Conservation (phyloP, 2,329 filamentous ascomycete genomes). For the Penicillium olsonii region DNA sequence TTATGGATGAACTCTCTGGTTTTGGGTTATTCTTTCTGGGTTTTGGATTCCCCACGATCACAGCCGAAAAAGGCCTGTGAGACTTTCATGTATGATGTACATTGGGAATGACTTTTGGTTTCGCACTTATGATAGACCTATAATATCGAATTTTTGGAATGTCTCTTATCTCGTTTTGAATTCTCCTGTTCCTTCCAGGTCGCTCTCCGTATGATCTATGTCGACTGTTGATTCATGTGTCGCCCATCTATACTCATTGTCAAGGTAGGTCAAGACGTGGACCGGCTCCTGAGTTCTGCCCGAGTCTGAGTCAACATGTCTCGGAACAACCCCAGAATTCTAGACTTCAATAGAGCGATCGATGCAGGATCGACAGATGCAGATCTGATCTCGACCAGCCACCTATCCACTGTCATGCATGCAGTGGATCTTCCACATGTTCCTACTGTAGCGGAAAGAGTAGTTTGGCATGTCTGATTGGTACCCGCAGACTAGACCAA, state of each 20-base stretch:
- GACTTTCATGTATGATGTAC: neutral
- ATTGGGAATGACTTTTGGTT: conserved; percentile 4
- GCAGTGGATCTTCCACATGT: neutral
- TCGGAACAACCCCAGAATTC: too few relatives aligned
- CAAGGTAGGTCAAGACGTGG: too few relatives aligned
- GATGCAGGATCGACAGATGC: neutral
- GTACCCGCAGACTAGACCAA: too few relatives aligned
- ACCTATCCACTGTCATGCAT: neutral
- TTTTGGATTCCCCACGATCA: conserved; percentile 6
- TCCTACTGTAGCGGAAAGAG: neutral
- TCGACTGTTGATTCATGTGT: neutral
- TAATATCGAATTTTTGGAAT: conserved; percentile 1
- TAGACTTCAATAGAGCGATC: neutral
- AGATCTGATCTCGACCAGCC: neutral
- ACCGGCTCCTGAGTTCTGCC: too few relatives aligned
- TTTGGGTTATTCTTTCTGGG: neutral
- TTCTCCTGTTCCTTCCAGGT: too few relatives aligned
- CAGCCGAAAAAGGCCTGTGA: neutral
- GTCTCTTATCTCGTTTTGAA: neutral
- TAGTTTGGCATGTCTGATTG: neutral
- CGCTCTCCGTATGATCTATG: too few relatives aligned
- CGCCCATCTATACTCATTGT: too few relatives aligned
- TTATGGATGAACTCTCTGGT: too few relatives aligned
- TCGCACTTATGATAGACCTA: conserved; percentile 2
- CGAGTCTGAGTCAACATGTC: too few relatives aligned